Evolutionary conservation across 2,329 filamentous ascomycete genomes (phyloP).

Genomic region (Arthroderma sp.): DNA sequence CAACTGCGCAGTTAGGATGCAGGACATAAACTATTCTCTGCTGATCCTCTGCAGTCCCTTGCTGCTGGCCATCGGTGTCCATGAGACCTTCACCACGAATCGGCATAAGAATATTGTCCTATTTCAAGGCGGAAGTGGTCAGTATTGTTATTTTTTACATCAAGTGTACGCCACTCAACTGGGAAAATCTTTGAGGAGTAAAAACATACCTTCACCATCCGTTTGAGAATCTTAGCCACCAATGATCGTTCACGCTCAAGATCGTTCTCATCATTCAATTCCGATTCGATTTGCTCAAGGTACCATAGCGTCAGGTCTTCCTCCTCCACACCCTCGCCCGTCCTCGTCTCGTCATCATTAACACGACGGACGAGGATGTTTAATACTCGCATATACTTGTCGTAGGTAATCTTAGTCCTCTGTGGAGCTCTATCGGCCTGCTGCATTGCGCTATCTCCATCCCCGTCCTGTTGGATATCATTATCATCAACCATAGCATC

Average conservation of each 20-base stretch:
- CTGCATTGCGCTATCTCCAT: slow-evolving; percentile 42
- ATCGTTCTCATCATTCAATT: slow-evolving; percentile 69
- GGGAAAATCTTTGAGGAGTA: neutral
- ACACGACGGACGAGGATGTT: slow-evolving; percentile 73
- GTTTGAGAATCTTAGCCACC: slow-evolving; percentile 75
- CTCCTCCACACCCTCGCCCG: slow-evolving; percentile 71
- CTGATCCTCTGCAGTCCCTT: slow-evolving; percentile 23
- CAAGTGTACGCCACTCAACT: neutral
- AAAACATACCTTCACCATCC: slow-evolving; percentile 77
- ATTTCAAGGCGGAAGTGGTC: slow-evolving; percentile 4
- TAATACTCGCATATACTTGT: slow-evolving; percentile 85
- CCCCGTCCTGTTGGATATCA: slow-evolving; percentile 29
- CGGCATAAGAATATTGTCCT: slow-evolving; percentile 49
- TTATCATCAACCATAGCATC: slow-evolving; percentile 38
- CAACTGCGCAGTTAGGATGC: slow-evolving; percentile 85
- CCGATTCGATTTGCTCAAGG: slow-evolving; percentile 75
- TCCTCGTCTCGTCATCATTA: slow-evolving; percentile 63
- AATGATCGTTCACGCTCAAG: slow-evolving; percentile 61
- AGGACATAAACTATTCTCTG: slow-evolving; percentile 64
- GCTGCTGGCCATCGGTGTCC: slow-evolving; percentile 54
- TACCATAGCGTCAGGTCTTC: slow-evolving; percentile 80
- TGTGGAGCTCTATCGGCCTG: slow-evolving; percentile 32
- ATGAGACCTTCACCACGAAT: slow-evolving; percentile 77
- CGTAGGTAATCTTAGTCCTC: slow-evolving; percentile 85
- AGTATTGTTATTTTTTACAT: neutral